Percentiles rank a stretch among this genome's conserved stretches.
Conservation (phyloP, 2,329 filamentous ascomycete species). For the Lecanicillium sp. region DNA sequence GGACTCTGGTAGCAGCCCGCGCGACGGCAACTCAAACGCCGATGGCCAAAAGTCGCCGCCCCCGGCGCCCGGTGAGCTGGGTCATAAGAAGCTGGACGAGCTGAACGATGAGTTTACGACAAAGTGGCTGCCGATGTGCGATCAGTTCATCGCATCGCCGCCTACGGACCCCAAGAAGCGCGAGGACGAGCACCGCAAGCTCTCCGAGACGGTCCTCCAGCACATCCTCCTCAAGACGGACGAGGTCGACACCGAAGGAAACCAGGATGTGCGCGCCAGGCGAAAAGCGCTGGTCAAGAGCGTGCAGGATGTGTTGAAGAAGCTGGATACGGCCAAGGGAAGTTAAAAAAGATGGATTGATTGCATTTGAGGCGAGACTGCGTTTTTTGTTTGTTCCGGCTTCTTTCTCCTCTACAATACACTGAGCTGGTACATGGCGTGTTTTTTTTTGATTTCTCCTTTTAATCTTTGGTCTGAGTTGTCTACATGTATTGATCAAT, state of each 20-base stretch:
- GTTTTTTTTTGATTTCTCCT: too few relatives aligned
- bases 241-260: constrained; percentile 65
- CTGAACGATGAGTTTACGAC: constrained; percentile 57
- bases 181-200: constrained; percentile 64
- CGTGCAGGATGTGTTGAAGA: constrained; percentile 59
- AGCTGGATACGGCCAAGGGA: constrained; percentile 46
- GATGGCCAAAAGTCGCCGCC: constrained; percentile 18
- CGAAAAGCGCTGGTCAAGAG: constrained; percentile 68
- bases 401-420: not conserved
- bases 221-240: constrained; percentile 73
- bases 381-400: too few relatives aligned
- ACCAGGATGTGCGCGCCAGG: constrained; percentile 53
- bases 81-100: constrained; percentile 53
- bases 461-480: too few relatives aligned
- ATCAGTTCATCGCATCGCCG: constrained; percentile 52
- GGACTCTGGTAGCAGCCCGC: constrained; percentile 35
- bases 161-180: constrained; percentile 60
- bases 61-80: constrained; percentile 25
- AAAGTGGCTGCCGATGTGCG: constrained; percentile 58
- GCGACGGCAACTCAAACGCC: constrained; percentile 33
- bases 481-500: too few relatives aligned
- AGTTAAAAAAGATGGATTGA: constrained; percentile 4
- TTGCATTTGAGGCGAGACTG: too few relatives aligned
- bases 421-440: not conserved
- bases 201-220: constrained; percentile 69